Evolutionary conservation across 2,329 filamentous ascomycete genomes (phyloP).

Genomic region (Nemania bipapillata): DNA sequence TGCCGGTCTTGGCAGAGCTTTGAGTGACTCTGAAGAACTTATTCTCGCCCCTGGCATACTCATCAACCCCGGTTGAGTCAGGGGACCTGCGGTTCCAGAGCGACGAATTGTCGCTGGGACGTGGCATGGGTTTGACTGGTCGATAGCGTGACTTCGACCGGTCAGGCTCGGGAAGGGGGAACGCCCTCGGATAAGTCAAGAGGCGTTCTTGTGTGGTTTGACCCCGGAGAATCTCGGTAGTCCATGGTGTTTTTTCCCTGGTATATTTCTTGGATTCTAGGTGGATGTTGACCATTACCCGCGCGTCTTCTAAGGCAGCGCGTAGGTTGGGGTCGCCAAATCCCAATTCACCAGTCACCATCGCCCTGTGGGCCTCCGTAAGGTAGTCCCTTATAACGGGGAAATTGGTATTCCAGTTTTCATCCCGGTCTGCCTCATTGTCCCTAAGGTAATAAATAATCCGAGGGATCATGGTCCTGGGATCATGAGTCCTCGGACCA

Average conservation of each 20-base stretch:
- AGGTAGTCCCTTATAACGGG: conserved; percentile 55
- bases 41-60: conserved; percentile 34
- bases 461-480: conserved; percentile 51
- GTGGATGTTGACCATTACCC: conserved; percentile 44
- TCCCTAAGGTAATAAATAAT: conserved; percentile 61
- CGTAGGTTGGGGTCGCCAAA: conserved; percentile 38
- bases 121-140: conserved; percentile 34
- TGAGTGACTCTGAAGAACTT: conserved; percentile 23
- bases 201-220: conserved; percentile 42
- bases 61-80: conserved; percentile 25
- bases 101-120: neutral
- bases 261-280: conserved; percentile 33
- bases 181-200: conserved; percentile 40
- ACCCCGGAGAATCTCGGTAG: conserved; percentile 36
- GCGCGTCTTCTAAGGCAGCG: conserved; percentile 42
- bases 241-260: conserved; percentile 41
- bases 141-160: conserved; percentile 38
- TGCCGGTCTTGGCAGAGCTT: neutral
- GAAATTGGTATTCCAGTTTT: conserved; percentile 43
- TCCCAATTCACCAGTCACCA: conserved; percentile 44
- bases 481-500: conserved; percentile 50
- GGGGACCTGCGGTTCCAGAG: conserved; percentile 18
- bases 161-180: conserved; percentile 38
- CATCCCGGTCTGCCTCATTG: conserved; percentile 58
- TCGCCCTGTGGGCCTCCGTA: conserved; percentile 42